Conservation (phyloP, 176 grass and related monocot species). For the Oryza nivara region DNA sequence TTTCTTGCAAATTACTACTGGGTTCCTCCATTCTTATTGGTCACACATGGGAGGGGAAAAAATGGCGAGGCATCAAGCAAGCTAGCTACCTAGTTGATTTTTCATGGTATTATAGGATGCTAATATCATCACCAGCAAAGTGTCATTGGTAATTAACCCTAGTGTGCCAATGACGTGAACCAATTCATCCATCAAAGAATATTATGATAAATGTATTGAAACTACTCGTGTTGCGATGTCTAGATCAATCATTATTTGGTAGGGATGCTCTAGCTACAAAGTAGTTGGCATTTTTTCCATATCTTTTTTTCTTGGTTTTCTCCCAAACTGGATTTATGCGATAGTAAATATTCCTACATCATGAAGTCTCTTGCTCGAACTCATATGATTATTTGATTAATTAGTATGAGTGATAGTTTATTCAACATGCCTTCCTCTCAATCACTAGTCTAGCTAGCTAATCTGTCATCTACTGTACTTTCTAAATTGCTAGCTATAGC, state of each 20-base stretch:
- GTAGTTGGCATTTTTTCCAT: slow-evolving; percentile 39
- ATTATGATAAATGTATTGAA: slow-evolving; percentile 18
- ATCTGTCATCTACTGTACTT: slow-evolving; percentile 21
- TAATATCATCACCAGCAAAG: not conserved
- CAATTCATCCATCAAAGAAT: slow-evolving; percentile 2
- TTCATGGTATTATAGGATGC: not conserved
- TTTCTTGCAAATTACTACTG: too few species aligned
- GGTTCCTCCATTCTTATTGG: too few species aligned
- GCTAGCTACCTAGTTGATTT: not conserved
- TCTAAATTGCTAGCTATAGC: slow-evolving; percentile 33
- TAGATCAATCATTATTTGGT: slow-evolving; percentile 51
- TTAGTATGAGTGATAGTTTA: slow-evolving; percentile 32
- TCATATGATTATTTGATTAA: slow-evolving; percentile 35
- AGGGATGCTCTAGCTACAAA: slow-evolving; percentile 48
- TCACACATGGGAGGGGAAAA: not conserved
- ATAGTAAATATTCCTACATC: not conserved
- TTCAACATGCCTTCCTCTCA: slow-evolving; percentile 30
- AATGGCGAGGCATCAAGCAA: too few species aligned
- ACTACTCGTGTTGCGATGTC: slow-evolving; percentile 56
- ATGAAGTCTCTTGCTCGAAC: slow-evolving; percentile 13
- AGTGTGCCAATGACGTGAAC: not conserved
- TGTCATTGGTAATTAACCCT: not conserved
- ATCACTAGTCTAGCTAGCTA: not conserved
- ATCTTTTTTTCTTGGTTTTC: not conserved
- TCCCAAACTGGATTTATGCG: slow-evolving; percentile 33